Base-by-base conservation (phyloP, 2,329 filamentous ascomycete species). In the Diaporthe batatas region DNA sequence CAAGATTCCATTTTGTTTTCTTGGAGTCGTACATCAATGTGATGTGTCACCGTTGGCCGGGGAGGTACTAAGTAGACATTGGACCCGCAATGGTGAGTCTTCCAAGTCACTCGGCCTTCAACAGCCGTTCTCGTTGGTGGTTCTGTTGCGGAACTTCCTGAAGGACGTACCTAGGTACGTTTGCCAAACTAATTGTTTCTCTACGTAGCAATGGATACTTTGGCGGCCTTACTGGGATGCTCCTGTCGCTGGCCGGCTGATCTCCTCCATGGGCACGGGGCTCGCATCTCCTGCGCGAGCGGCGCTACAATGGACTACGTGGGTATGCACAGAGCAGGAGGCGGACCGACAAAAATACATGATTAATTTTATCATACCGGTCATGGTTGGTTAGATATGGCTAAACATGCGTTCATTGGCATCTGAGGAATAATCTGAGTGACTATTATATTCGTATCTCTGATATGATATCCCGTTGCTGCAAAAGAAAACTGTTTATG, bases 61-160 rank as follows among this genome's bases (percentile, higher is more conserved):
- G 25, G 14, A 51, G 29, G 2, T n/a, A n/a, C n/a, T n/a, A n/a
- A n/a, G n/a, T 59, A 7, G 47, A 49, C n/a, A 11, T 44, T 34
- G 23, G 59, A 11, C 18, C 25, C 18, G 25, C 18, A 6, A 3
- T 34, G 42, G 59, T 47, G 39, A 32, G 44, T 21, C 44, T 32
- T 11, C 10, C 18, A 65, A 32, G 18, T n/a, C 11, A 11, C 42
- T 49, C 59, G 16, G 18, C 11, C 59, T 12, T 49, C 29, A 23
- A 21, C 10, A 16, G 42, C 59, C n/a, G 2, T n/a, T 1, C 53
- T 3, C 11, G 10, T 34, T 47, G 23, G 11, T 32, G 12, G 32
- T 44, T 1, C n/a, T 12, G 16, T 21, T 42, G 44, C 39, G 58
- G 39, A 64, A 42, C 58, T 64, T 64, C n/a, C 58, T 39, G 58